These are phyloP conservation scores for Priceomyces melissophilus DNA, from an alignment of 805 yeast genomes.

Conservation along the genomic window DNA sequence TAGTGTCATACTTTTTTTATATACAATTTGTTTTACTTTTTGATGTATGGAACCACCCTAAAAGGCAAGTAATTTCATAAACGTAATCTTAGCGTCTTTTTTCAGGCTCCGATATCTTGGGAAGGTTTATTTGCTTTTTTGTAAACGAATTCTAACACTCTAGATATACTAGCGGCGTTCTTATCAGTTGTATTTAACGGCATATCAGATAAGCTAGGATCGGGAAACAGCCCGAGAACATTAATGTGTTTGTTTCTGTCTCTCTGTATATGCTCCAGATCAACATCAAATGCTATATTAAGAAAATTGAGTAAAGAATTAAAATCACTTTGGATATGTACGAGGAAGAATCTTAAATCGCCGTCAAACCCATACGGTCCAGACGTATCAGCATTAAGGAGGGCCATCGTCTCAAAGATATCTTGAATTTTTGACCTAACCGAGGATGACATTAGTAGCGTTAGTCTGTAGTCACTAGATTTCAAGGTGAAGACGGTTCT, in stretches of 20 bases:
- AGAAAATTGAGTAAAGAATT: slow-evolving; percentile 16
- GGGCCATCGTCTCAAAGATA: not conserved
- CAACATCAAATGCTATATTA: not conserved
- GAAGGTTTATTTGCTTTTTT: slow-evolving; percentile 2
- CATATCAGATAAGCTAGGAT: slow-evolving; percentile 15
- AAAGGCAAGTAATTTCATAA: too few species aligned
- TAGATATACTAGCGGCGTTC: slow-evolving; percentile 6
- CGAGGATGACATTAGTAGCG: slow-evolving; percentile 6
- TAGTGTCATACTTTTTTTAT: not conserved
- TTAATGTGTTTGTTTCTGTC: slow-evolving; percentile 12
- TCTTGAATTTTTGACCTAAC: slow-evolving; percentile 1
- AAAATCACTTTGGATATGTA: slow-evolving; percentile 18
- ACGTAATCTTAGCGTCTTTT: not conserved
- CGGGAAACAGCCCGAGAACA: slow-evolving; percentile 14
- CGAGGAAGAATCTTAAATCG: slow-evolving; percentile 4
- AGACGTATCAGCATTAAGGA: slow-evolving; percentile 8
- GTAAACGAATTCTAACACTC: slow-evolving; percentile 6
- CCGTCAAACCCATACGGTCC: slow-evolving; percentile 6
- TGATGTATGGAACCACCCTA: not conserved
- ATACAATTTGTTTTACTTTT: not conserved
- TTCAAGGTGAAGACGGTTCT: slow-evolving; percentile 28
- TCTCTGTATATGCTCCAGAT: slow-evolving; percentile 5
- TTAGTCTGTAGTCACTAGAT: slow-evolving; percentile 24
- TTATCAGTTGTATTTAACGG: slow-evolving; percentile 12
- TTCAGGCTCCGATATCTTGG: too few species aligned